Evolutionary conservation across 805 yeast genomes (phyloP), one percentile per base, ranked within the genome.

Genomic region (Kluyveromyces aestuarii): DNA sequence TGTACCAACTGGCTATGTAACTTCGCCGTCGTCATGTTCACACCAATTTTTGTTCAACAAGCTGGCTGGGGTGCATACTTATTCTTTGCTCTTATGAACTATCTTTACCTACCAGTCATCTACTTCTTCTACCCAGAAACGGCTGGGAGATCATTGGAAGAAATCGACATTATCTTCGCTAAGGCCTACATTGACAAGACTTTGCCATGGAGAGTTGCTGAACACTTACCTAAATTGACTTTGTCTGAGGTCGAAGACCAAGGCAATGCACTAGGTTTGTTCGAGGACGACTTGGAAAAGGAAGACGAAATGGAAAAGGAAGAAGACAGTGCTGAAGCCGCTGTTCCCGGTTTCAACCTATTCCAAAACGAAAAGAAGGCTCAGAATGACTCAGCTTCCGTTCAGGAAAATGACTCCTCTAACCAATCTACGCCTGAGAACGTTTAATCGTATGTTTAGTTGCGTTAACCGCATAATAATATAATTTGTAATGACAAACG

Each of bases 71-170:
- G 84, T 51, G 75, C 83, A 50, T 85, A 83, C 66, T 64, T 83
- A 45, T 78, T 85, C 67, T 85, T 85, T 65, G 86, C 87, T 8
- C 62, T 70, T 33, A 72, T 84, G 50, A 84, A 84, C 70, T 74
- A 75, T 59, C 52, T 72, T 42, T 82, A 79, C 70, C 65, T 80
- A 47, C 86, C 87, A 33, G 67, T 82, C 51, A 79, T 79, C 52
- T 81, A 69, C 74, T 75, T 82, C 69, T 77, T 74, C 66, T 84
- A 81, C 64, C 91, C 90, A 40, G 91, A 84, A 70, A 83, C 89
- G 41, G 80, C 84, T 33, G 87, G 88, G 45, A 76, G 87, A 63
- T 73, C 84, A 37, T 73, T 84, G 66, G 90, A 84, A 65, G 87
- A 82, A 60, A 77, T 84, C 63, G 90, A 84, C 62, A 80, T 81